Percentiles rank a stretch among this genome's conserved stretches.
Conservation (phyloP, 2,329 filamentous ascomycete species). For the Colletotrichum musae region DNA sequence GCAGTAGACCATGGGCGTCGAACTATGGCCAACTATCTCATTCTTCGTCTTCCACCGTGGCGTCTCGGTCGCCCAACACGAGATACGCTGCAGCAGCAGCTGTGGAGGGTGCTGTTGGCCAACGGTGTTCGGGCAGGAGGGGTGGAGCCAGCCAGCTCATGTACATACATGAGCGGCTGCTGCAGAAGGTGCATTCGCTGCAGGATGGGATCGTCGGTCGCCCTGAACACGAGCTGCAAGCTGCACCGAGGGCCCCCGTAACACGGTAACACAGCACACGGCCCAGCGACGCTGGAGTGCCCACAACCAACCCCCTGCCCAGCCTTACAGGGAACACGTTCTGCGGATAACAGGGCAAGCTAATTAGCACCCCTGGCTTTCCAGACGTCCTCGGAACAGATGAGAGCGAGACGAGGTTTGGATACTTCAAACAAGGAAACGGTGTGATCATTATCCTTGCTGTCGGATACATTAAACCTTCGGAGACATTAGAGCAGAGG, state of each 20-base stretch:
- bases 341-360: background rate
- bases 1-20: background rate
- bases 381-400: too few species aligned
- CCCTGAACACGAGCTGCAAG: constrained; percentile 16
- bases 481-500: too few species aligned
- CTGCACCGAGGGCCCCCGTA: background rate
- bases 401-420: too few species aligned
- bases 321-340: constrained; percentile 17
- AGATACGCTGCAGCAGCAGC: constrained; percentile 21
- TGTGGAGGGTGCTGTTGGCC: background rate
- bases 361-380: background rate
- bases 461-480: too few species aligned
- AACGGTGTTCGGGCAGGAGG: background rate
- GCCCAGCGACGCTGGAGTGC: background rate
- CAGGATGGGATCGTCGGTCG: background rate
- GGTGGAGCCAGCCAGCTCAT: too few species aligned
- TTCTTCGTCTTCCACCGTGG: too few species aligned
- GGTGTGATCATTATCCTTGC: too few species aligned
- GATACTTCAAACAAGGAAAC: too few species aligned
- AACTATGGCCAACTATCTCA: too few species aligned
- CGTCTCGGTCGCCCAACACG: constrained; percentile 17
- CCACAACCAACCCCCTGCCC: constrained; percentile 12
- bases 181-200: constrained; percentile 17
- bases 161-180: constrained; percentile 1
- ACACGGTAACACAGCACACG: background rate